Conservation (phyloP, 352 stramenopile species). For the Pythium graminicola region DNA sequence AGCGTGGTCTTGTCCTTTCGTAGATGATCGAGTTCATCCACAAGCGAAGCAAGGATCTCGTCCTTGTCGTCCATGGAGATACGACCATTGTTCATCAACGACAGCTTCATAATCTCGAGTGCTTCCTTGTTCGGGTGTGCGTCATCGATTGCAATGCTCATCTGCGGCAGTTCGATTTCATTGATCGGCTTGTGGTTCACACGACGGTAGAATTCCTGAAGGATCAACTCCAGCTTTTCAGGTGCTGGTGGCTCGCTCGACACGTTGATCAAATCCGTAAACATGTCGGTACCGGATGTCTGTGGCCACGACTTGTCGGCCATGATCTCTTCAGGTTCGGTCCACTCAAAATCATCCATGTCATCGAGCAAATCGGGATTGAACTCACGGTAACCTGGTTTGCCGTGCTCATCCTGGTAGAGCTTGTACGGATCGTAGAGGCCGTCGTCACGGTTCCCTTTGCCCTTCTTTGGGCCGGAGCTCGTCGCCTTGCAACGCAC, state of each 20-base stretch:
- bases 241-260: conserved; percentile 38
- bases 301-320: conserved; percentile 84
- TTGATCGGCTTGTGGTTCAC: conserved; percentile 72
- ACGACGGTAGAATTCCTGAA: conserved; percentile 65
- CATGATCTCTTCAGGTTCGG: conserved; percentile 77
- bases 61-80: conserved; percentile 88
- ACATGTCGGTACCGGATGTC: conserved; percentile 73
- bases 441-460: conserved; percentile 19
- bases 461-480: conserved; percentile 12
- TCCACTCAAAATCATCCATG: conserved; percentile 59
- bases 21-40: conserved; percentile 77
- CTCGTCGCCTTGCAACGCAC: conserved; percentile 16
- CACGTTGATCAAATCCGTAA: conserved; percentile 78
- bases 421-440: conserved; percentile 81
- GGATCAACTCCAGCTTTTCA: conserved; percentile 63
- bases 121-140: conserved; percentile 73
- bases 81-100: conserved; percentile 83
- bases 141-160: conserved; percentile 55
- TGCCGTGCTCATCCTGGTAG: conserved; percentile 67
- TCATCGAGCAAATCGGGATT: conserved; percentile 58
- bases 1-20: conserved; percentile 82
- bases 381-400: conserved; percentile 73
- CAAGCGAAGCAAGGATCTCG: conserved; percentile 70
- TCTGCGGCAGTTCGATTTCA: conserved; percentile 64
- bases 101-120: conserved; percentile 86